Conservation (phyloP, 805 yeast genomes). For the Pichia paraexigua region DNA sequence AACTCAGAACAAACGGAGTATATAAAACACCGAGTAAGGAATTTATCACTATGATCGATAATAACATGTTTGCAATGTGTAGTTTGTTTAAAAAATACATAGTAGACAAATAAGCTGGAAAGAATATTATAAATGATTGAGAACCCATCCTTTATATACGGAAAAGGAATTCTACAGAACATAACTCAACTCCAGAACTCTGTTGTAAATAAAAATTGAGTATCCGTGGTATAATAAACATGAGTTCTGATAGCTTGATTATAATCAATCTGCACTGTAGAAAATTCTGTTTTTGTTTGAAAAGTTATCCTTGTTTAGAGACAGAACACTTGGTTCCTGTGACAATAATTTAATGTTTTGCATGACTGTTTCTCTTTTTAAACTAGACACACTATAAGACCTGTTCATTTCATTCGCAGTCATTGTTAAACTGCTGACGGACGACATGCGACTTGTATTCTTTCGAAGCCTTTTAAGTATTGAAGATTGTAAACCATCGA, state of each 20-base stretch:
- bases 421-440: neutral
- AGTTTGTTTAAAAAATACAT: neutral
- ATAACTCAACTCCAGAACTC: neutral
- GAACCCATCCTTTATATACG: neutral
- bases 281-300: conserved; percentile 21
- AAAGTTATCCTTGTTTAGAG: conserved; percentile 23
- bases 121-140: neutral
- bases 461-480: conserved; percentile 13
- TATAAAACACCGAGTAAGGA: neutral
- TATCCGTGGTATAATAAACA: too few species aligned
- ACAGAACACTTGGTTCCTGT: conserved; percentile 21
- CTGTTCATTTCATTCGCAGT: neutral
- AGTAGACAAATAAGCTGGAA: neutral
- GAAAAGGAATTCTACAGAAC: neutral
- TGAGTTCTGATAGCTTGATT: neutral
- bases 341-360: conserved; percentile 10
- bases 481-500: conserved; percentile 51
- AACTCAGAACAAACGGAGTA: neutral
- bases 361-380: conserved; percentile 8
- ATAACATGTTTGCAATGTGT: neutral
- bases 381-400: conserved; percentile 4
- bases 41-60: neutral
- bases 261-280: conserved; percentile 20
- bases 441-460: neutral
- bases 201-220: too few species aligned